These are phyloP conservation scores for Myrmaecium sp. DNA, from an alignment of 2,329 filamentous ascomycete species.

Conservation along the genomic window DNA sequence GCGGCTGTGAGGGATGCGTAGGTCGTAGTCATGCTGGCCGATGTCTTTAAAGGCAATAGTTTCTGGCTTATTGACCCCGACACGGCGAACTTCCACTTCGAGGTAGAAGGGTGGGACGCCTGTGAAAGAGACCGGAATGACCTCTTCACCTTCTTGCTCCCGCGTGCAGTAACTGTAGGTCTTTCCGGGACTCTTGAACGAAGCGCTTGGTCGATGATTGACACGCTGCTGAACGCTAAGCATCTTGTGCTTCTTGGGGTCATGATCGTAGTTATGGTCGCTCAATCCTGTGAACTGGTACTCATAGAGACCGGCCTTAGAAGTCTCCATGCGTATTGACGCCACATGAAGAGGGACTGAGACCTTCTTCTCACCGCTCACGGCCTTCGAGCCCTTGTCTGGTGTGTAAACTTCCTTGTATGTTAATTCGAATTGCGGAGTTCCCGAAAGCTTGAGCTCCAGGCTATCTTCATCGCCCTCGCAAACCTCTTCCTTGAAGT, in stretches of 20 bases:
- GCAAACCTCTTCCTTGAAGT: constrained; percentile 68
- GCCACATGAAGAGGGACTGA: too few relatives aligned
- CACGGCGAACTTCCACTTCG: constrained; percentile 86
- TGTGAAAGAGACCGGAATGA: constrained; percentile 70
- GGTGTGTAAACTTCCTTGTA: constrained; percentile 66
- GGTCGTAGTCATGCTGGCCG: constrained; percentile 52
- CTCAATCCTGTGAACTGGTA: constrained; percentile 74
- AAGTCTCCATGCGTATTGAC: constrained; percentile 72
- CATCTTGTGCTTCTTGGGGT: constrained; percentile 45
- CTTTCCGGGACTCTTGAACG: constrained; percentile 72
- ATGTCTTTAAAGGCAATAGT: constrained; percentile 70
- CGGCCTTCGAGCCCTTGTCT: constrained; percentile 46
- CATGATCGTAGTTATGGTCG: constrained; percentile 71
- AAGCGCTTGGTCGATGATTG: constrained; percentile 64
- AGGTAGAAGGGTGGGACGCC: constrained; percentile 77
- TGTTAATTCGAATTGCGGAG: constrained; percentile 65
- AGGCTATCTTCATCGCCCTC: constrained; percentile 87
- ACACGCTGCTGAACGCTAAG: constrained; percentile 67
- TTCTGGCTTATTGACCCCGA: constrained; percentile 63
- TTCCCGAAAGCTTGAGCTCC: constrained; percentile 64
- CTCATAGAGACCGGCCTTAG: constrained; percentile 63
- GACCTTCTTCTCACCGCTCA: too few relatives aligned
- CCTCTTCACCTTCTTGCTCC: constrained; percentile 65
- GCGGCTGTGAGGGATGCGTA: constrained; percentile 70
- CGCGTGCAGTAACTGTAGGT: constrained; percentile 92